A percentile compares a stretch with the other conserved stretches of the same genome.
phyloP scores from a whole-genome alignment of 768 basidiomycete genomes.

The Jaapia argillacea region DNA sequence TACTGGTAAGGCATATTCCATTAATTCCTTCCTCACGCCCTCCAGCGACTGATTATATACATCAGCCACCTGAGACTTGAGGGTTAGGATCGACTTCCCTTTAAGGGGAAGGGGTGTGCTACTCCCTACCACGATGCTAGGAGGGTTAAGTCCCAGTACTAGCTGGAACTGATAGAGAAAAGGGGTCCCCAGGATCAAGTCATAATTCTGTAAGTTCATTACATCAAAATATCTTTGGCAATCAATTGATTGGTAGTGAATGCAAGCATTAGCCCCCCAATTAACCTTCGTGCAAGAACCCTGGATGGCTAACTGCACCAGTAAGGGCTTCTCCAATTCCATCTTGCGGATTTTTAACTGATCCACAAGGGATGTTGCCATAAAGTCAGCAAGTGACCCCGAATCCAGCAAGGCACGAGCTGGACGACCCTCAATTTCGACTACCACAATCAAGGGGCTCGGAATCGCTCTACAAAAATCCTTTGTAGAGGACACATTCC shows the following conservation, averaged over 20 bases:
- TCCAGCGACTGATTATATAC: conserved; percentile 7
- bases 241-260: conserved; percentile 25
- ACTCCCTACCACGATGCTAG: conserved; percentile 7
- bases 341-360: conserved; percentile 8
- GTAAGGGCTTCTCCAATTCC: conserved; percentile 8
- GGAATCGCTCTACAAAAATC: not conserved
- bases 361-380: conserved; percentile 10
- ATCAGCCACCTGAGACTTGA: conserved; percentile 8
- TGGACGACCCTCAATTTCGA: conserved; percentile 4
- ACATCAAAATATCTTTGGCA: conserved; percentile 21
- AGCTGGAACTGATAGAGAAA: conserved; percentile 14
- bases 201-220: conserved; percentile 26
- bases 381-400: conserved; percentile 11
- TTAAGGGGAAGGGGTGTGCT: conserved; percentile 4
- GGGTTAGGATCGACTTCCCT: conserved; percentile 5
- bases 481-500: not conserved
- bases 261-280: conserved; percentile 9
- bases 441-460: conserved; percentile 1
- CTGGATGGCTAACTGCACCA: conserved; percentile 22
- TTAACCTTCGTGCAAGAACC: conserved; percentile 31
- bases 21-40: conserved; percentile 7
- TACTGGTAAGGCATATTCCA: conserved; percentile 3
- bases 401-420: conserved; percentile 8
- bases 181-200: conserved; percentile 18
- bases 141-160: conserved; percentile 12